A percentile compares a stretch with the other conserved stretches of the same genome.
Conservation (phyloP, 1,284 basidiomycete species). For the Retiboletus fuscus region DNA sequence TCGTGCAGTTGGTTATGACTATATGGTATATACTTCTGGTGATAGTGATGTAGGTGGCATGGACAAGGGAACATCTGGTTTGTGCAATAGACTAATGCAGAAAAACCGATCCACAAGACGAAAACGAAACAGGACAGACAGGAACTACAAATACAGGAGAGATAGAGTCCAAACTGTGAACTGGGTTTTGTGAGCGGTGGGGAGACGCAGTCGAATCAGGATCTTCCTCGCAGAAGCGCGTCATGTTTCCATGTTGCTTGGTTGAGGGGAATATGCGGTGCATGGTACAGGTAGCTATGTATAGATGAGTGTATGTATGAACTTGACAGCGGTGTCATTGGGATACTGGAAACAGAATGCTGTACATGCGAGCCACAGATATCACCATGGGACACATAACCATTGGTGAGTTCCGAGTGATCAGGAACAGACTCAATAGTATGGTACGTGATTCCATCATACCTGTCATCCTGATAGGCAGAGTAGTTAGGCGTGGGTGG, state of each 20-base stretch:
- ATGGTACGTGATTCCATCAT: constrained; percentile 50
- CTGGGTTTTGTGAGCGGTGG: not conserved
- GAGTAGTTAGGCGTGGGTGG: constrained; percentile 63
- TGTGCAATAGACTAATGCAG: constrained; percentile 43
- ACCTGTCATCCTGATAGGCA: constrained; percentile 57
- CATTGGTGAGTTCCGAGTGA: constrained; percentile 43
- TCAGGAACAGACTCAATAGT: constrained; percentile 45
- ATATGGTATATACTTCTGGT: constrained; percentile 50
- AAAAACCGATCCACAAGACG: constrained; percentile 33
- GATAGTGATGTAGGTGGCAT: constrained; percentile 42
- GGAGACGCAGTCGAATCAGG: constrained; percentile 29
- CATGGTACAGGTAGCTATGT: constrained; percentile 53
- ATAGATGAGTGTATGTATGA: constrained; percentile 57
- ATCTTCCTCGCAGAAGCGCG: constrained; percentile 46
- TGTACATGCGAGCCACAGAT: constrained; percentile 49
- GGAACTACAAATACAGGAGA: constrained; percentile 17
- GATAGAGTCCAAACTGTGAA: not conserved
- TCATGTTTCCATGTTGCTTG: constrained; percentile 47
- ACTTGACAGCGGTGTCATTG: constrained; percentile 42
- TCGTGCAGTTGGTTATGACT: constrained; percentile 48
- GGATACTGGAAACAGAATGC: constrained; percentile 50
- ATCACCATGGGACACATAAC: constrained; percentile 51
- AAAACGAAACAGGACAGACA: constrained; percentile 15
- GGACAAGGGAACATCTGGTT: constrained; percentile 21
- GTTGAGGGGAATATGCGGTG: constrained; percentile 47